These are phyloP conservation scores for Termitomyces sp. DNA, from an alignment of 768 basidiomycete genomes.

Conservation along the genomic window DNA sequence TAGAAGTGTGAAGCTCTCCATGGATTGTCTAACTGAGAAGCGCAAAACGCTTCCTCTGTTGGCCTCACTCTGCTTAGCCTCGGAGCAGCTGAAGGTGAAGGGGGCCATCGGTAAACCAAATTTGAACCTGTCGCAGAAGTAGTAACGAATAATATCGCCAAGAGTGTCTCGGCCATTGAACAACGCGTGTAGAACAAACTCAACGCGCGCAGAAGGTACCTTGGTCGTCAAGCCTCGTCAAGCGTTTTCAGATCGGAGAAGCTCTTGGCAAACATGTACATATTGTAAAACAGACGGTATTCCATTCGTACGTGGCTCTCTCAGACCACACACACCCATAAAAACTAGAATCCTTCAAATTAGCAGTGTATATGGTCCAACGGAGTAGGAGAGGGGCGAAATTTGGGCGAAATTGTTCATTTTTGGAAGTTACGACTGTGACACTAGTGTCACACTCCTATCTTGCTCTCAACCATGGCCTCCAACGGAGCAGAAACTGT, in stretches of 20 bases:
- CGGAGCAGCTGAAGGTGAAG: conserved; percentile 56
- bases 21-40: conserved; percentile 65
- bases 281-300: not conserved
- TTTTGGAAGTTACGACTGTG: not conserved
- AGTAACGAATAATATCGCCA: conserved; percentile 81
- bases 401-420: not conserved
- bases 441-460: not conserved
- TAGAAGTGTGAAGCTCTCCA: conserved; percentile 64
- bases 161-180: conserved; percentile 70
- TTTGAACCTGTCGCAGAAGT: conserved; percentile 79
- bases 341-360: not conserved
- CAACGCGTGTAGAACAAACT: not conserved
- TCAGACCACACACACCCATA: not conserved
- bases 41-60: conserved; percentile 30
- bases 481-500: conserved; percentile 22
- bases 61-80: conserved; percentile 73
- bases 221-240: not conserved
- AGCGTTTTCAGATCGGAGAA: not conserved
- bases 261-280: not conserved
- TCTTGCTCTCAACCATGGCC: conserved; percentile 24
- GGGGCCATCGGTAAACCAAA: conserved; percentile 85
- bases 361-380: not conserved
- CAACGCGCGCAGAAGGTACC: not conserved
- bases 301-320: not conserved
- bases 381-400: not conserved